phyloP scores from a whole-genome alignment of 1,284 basidiomycete species.

The Leccinum pachyderme region DNA sequence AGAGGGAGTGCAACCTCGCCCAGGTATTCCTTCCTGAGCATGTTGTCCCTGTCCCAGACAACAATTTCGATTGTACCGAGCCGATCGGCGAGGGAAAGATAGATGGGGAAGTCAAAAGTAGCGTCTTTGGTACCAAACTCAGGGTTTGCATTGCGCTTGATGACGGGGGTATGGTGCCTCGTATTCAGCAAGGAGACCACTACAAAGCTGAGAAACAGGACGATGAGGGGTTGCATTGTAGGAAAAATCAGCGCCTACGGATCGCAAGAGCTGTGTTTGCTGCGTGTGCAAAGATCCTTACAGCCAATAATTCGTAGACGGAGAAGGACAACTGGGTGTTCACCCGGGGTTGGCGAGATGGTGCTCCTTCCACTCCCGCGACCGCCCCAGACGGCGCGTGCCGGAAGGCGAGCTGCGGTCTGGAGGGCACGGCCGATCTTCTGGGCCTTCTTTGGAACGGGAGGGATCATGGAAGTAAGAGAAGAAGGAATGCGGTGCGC shows the following conservation, averaged over 20 bases:
- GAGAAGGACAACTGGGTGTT: constrained; percentile 62
- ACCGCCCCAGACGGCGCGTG: constrained; percentile 40
- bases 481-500: constrained; percentile 6
- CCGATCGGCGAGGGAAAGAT: constrained; percentile 68
- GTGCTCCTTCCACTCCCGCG: constrained; percentile 38
- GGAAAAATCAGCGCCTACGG: constrained; percentile 50
- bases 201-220: constrained; percentile 57
- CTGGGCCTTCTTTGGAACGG: constrained; percentile 41
- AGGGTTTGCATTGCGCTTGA: constrained; percentile 79
- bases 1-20: constrained; percentile 81
- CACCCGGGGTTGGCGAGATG: constrained; percentile 56
- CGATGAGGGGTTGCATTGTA: not conserved
- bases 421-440: constrained; percentile 49
- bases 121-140: constrained; percentile 68
- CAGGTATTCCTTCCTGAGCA: constrained; percentile 85
- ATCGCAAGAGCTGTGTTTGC: constrained; percentile 67
- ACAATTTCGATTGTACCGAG: constrained; percentile 83
- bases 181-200: constrained; percentile 64
- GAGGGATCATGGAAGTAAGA: constrained; percentile 28
- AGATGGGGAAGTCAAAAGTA: constrained; percentile 86
- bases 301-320: constrained; percentile 67
- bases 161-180: constrained; percentile 77
- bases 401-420: constrained; percentile 45
- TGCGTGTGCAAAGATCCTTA: constrained; percentile 57
- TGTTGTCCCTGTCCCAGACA: constrained; percentile 90